These are phyloP conservation scores for Prunus salicina DNA, from an alignment of 306 rosid genomes.

Conservation along the genomic window DNA sequence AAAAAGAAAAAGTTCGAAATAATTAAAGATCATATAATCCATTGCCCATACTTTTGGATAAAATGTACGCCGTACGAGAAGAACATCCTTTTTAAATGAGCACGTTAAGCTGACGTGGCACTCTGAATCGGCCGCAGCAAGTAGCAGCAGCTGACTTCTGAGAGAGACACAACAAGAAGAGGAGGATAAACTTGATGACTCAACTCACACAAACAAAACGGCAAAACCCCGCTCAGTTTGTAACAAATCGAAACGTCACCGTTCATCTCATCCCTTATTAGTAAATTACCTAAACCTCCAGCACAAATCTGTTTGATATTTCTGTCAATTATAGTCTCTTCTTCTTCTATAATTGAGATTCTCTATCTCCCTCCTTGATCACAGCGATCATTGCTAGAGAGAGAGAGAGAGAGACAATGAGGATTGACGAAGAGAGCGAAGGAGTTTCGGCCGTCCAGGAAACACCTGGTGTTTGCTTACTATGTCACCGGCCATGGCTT, in stretches of 20 bases:
- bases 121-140: no score
- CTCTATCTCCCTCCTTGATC: background rate
- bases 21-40: no score
- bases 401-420: constrained; percentile 34
- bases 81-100: background rate
- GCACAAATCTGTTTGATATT: background rate
- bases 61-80: background rate
- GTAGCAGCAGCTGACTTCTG: background rate
- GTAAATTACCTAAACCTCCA: background rate
- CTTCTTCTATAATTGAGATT: no score
- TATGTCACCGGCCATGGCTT: constrained; percentile 96
- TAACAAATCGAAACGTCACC: background rate
- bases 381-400: background rate
- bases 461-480: constrained; percentile 85
- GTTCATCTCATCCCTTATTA: background rate
- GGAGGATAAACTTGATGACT: background rate
- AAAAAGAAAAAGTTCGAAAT: no score
- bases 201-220: background rate
- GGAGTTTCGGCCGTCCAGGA: constrained; percentile 75
- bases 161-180: no score
- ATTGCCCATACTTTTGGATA: no score
- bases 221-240: background rate
- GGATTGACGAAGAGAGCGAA: constrained; percentile 58
- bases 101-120: background rate
- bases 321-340: background rate